These are phyloP conservation scores for Cyberlindnera japonica DNA, from an alignment of 805 yeast genomes.

Conservation along the genomic window DNA sequence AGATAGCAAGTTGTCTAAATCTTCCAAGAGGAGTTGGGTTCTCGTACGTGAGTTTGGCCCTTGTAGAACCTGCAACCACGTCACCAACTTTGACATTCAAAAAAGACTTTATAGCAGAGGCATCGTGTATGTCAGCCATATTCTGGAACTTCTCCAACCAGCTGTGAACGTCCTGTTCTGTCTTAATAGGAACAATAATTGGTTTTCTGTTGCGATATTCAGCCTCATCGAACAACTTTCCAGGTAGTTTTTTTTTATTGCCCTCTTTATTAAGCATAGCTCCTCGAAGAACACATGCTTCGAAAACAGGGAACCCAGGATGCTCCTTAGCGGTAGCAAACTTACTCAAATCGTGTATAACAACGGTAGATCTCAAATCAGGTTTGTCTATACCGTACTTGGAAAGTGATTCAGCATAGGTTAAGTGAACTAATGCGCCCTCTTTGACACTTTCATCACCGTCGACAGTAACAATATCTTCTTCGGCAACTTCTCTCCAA, in stretches of 20 bases:
- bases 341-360: conserved; percentile 22
- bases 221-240: conserved; percentile 34
- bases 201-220: conserved; percentile 60
- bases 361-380: conserved; percentile 65
- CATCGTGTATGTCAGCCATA: conserved; percentile 33
- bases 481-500: conserved; percentile 48
- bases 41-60: conserved; percentile 69
- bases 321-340: conserved; percentile 32
- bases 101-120: conserved; percentile 28
- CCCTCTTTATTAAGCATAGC: conserved; percentile 28
- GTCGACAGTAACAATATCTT: conserved; percentile 26
- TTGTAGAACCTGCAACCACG: conserved; percentile 71
- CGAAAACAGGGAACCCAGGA: conserved; percentile 62
- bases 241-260: conserved; percentile 31
- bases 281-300: conserved; percentile 59
- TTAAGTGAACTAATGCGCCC: conserved; percentile 40
- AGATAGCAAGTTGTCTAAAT: conserved; percentile 70
- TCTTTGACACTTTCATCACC: conserved; percentile 13
- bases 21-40: conserved; percentile 95
- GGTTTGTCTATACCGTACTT: conserved; percentile 93
- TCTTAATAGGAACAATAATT: conserved; percentile 46
- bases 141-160: conserved; percentile 41
- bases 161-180: conserved; percentile 33
- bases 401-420: conserved; percentile 66
- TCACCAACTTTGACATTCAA: conserved; percentile 62